Base-by-base conservation (phyloP, 805 yeast genomes). In the Schizosaccharomyces octosporus region DNA sequence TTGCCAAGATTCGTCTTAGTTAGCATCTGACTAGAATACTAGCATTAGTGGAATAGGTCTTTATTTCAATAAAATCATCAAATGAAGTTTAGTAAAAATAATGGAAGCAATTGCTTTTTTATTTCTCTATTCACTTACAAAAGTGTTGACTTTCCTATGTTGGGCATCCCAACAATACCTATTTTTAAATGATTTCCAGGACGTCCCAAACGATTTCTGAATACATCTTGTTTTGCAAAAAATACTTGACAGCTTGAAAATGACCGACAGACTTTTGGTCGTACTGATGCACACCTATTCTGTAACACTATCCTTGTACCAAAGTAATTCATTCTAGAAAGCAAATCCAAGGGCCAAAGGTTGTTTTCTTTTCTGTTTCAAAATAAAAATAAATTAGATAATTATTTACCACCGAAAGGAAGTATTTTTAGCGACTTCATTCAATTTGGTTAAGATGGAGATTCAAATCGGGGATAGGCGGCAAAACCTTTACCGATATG, bases 101-200 rank as follows among this genome's bases (percentile, higher is more conserved):
- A 5, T 31, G 32, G 32, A 31, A 31, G 7, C 9, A 31, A 31
- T 31, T 31, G 9, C 32, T 31, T 31, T 6, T 6, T 31, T 5
- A 31, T 31, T 5, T 31, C 32, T 31, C 7, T 31, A 31, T 3
- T n/a, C n/a, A 43, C 58, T 17, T 54, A 97, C 81, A 90, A 90
- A 73, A 90, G 88, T 6, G 97, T 90, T 15, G 96, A 87, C 74
- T 93, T 93, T 69, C 98, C 98, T 66, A 90, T 74, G 65, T 77
- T 83, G 69, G 96, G 96, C 64, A 90, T 79, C 64, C 98, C 98
- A 63, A 90, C 98, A 66, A 90, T 88, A 69, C 98, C 98, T 65
- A 84, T 70, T 67, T 80, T 80, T 69, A 81, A 72, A 71, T 80
- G 81, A 71, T 81, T 81, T 68, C 86, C 85, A 70, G 93, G 93